phyloP scores from a whole-genome alignment of 2,329 filamentous ascomycete species.

The Alternaria angustiovoidea region DNA sequence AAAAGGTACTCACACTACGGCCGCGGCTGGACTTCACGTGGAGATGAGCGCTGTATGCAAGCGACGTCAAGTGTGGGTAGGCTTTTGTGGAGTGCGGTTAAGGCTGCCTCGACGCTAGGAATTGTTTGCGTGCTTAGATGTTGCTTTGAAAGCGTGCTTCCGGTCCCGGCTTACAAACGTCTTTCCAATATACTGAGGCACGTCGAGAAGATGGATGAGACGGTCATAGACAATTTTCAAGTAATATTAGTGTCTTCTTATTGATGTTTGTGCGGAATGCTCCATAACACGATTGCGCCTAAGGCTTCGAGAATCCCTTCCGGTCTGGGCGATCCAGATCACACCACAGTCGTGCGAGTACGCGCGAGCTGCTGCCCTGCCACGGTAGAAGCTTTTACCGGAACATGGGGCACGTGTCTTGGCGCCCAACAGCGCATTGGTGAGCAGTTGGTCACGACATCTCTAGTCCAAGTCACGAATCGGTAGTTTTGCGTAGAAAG shows the following conservation, averaged over 20 bases:
- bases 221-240: neutral
- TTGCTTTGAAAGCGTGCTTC: neutral
- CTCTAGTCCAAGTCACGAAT: conserved; percentile 13
- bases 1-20: conserved; percentile 1
- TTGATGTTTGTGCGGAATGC: neutral
- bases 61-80: neutral
- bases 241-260: neutral
- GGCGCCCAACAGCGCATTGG: conserved; percentile 1
- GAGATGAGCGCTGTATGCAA: neutral
- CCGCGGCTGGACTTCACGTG: neutral
- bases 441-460: conserved; percentile 33
- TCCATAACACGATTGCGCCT: neutral
- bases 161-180: neutral
- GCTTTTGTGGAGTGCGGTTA: conserved; percentile 3
- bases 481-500: conserved; percentile 17
- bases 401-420: neutral
- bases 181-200: neutral
- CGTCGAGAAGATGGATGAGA: neutral
- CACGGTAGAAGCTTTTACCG: conserved; percentile 11
- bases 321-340: conserved; percentile 13
- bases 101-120: conserved; percentile 2
- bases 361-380: conserved; percentile 6
- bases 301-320: neutral
- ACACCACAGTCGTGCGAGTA: conserved; percentile 35
- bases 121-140: neutral